These are phyloP conservation scores for Delonix regia DNA, from an alignment of 306 rosid species.

Conservation along the genomic window DNA sequence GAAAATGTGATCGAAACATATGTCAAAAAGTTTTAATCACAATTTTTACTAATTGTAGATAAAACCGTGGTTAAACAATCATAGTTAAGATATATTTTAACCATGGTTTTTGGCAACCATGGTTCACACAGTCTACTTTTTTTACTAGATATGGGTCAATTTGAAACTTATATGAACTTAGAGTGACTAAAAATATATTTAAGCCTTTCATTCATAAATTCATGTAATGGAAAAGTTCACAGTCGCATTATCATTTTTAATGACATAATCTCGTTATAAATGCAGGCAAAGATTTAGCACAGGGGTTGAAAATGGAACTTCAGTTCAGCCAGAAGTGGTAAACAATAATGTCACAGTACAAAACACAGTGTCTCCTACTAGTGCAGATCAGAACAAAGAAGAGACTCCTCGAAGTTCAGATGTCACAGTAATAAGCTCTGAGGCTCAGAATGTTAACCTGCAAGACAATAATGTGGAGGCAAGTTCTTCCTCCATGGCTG, in stretches of 20 bases:
- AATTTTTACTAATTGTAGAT: too few relatives aligned
- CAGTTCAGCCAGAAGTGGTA: constrained; percentile 37
- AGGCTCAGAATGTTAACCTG: constrained; percentile 23
- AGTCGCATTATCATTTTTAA: neutral
- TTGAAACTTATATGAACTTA: too few relatives aligned
- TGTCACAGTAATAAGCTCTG: neutral
- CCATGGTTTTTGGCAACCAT: too few relatives aligned
- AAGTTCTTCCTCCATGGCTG: constrained; percentile 28
- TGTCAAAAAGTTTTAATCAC: too few relatives aligned
- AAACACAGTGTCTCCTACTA: constrained; percentile 3
- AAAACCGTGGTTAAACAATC: too few relatives aligned
- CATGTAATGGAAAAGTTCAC: neutral
- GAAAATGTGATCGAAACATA: too few relatives aligned
- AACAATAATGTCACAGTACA: neutral
- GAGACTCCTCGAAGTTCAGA: constrained; percentile 8
- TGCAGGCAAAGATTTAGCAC: constrained; percentile 70
- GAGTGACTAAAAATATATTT: too few relatives aligned
- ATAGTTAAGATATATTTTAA: too few relatives aligned
- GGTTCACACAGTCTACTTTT: too few relatives aligned
- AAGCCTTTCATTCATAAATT: too few relatives aligned
- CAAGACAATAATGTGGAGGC: constrained; percentile 25
- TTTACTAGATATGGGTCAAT: too few relatives aligned
- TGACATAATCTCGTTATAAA: constrained; percentile 2
- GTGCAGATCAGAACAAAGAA: neutral
- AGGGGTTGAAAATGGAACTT: constrained; percentile 30